Percentiles rank a stretch among this genome's conserved stretches.
Conservation (phyloP, 129 eudicot species). For the Smallanthus sonchifolius region DNA sequence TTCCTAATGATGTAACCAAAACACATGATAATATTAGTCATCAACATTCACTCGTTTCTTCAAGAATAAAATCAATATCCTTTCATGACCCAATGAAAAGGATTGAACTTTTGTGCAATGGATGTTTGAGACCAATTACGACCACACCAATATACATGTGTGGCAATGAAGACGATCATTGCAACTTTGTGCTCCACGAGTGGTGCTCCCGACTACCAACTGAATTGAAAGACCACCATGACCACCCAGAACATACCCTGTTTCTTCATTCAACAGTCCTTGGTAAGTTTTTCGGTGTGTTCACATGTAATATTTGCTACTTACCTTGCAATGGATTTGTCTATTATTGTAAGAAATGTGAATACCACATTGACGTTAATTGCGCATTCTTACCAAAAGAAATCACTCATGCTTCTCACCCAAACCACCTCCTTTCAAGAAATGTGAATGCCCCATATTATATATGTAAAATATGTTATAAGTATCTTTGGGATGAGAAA, state of each 20-base stretch:
- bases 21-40: not conserved
- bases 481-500: no score
- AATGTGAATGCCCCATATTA: not conserved
- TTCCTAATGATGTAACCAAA: not conserved
- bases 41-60: not conserved
- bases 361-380: not conserved
- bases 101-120: not conserved
- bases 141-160: not conserved
- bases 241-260: not conserved
- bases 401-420: not conserved
- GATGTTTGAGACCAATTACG: not conserved
- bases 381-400: not conserved
- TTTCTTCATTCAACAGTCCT: not conserved
- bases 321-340: not conserved
- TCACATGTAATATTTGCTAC: not conserved
- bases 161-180: not conserved
- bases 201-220: constrained; percentile 2
- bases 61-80: not conserved
- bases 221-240: not conserved
- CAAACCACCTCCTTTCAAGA: not conserved
- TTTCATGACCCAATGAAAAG: not conserved
- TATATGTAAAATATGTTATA: not conserved
- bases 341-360: not conserved
- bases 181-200: constrained; percentile 5
- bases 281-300: not conserved